Evolutionary conservation across 2,329 filamentous ascomycete species (phyloP).

Genomic region (Fusarium lyarnte): DNA sequence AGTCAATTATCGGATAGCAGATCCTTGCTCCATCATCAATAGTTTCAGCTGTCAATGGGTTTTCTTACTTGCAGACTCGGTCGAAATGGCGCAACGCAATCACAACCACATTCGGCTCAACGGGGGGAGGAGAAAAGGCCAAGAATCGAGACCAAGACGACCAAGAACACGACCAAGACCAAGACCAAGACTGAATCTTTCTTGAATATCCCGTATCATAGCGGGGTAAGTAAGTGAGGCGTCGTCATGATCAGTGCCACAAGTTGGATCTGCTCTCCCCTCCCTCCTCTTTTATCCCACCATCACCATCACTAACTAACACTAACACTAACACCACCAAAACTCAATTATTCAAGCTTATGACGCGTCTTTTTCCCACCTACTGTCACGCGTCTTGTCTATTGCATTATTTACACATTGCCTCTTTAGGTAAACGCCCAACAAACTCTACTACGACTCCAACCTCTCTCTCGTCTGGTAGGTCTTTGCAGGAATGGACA

Average conservation of each 20-base stretch:
- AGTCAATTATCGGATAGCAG: not conserved
- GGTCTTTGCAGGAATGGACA: constrained; percentile 19
- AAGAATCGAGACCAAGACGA: not conserved
- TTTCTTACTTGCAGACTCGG: not conserved
- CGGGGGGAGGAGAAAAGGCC: constrained; percentile 1
- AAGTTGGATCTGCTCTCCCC: not conserved
- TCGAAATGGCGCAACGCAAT: not conserved
- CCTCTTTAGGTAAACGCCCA: constrained; percentile 25
- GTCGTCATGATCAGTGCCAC: constrained; percentile 21
- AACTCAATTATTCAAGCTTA: constrained; percentile 10
- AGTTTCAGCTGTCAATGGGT: constrained; percentile 26
- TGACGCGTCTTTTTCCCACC: constrained; percentile 15
- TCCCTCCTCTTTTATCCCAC: not conserved
- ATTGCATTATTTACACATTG: constrained; percentile 31
- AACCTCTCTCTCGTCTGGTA: not conserved
- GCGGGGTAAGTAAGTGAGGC: constrained; percentile 10
- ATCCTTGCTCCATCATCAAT: not conserved
- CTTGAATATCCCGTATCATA: constrained; percentile 14
- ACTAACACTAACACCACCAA: not conserved
- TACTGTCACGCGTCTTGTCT: constrained; percentile 14
- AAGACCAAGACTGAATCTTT: not conserved
- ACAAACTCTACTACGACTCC: constrained; percentile 5
- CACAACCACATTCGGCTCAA: not conserved
- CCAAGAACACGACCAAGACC: not conserved
- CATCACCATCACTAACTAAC: not conserved